Percentiles rank a stretch among this genome's conserved stretches.
Evolutionary conservation across 2,329 filamentous ascomycete species (phyloP).

Genomic region (Tolypocladium ovalisporum): DNA sequence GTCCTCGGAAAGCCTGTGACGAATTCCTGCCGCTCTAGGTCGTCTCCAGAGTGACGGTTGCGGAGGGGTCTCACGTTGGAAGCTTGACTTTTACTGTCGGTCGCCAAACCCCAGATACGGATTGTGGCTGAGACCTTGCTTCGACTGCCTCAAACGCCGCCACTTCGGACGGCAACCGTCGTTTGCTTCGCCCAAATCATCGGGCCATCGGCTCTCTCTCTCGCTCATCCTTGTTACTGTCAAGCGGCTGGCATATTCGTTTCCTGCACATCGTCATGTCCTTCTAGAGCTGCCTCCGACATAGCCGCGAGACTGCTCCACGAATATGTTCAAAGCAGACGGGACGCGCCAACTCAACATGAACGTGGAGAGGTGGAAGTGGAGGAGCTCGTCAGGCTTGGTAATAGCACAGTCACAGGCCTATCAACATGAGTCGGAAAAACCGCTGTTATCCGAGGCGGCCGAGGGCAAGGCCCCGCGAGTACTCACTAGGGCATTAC

Average conservation of each 20-base stretch:
- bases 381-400: constrained; percentile 19
- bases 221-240: not conserved
- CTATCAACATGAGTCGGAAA: constrained; percentile 9
- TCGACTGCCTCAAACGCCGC: constrained; percentile 2
- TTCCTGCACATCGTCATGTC: not conserved
- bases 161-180: not conserved
- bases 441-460: constrained; percentile 10
- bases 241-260: not conserved
- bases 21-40: not conserved
- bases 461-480: constrained; percentile 23
- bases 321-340: not conserved
- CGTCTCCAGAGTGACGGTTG: constrained; percentile 12
- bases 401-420: constrained; percentile 10
- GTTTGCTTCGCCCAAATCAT: constrained; percentile 1
- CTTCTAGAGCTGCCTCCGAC: not conserved
- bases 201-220: not conserved
- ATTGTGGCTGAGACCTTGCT: constrained; percentile 13
- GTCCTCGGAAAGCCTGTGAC: not conserved
- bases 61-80: constrained; percentile 3
- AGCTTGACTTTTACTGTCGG: constrained; percentile 1
- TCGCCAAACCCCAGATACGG: constrained; percentile 6
- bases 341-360: constrained; percentile 9
- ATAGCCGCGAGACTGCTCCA: not conserved
- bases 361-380: constrained; percentile 23
- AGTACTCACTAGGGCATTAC: constrained; percentile 24